These are phyloP conservation scores for Paspalum notatum DNA, from an alignment of 176 grass and related monocot species.

Conservation along the genomic window DNA sequence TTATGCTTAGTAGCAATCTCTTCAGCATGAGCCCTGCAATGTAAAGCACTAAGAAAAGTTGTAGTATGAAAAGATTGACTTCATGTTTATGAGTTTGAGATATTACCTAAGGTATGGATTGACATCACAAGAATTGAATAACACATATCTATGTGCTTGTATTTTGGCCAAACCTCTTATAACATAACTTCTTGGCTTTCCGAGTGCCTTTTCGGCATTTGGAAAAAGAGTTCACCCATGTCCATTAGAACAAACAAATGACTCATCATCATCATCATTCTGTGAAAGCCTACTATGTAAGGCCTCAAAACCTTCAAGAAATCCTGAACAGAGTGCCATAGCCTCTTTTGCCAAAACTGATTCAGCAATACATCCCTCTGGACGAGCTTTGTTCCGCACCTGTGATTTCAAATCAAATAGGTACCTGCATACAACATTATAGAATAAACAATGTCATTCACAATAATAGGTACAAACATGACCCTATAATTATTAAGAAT, in stretches of 20 bases:
- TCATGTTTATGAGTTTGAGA: not conserved
- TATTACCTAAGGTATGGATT: slow-evolving; percentile 31
- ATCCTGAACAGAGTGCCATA: not conserved
- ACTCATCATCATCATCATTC: not conserved
- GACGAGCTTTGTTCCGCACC: not conserved
- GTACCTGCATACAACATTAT: not conserved
- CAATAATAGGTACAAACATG: not conserved
- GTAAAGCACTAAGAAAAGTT: not conserved
- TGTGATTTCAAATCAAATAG: not conserved
- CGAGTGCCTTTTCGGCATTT: not conserved
- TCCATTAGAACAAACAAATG: not conserved
- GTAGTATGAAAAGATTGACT: not conserved
- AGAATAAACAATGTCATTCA: not conserved
- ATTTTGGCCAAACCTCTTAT: too few species aligned
- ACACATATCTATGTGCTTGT: slow-evolving; percentile 34
- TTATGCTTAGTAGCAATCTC: not conserved
- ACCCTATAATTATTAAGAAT: not conserved
- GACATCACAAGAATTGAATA: slow-evolving; percentile 33
- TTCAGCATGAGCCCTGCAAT: slow-evolving; percentile 18
- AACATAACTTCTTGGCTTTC: slow-evolving; percentile 6
- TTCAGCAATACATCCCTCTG: not conserved
- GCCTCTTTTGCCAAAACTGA: not conserved
- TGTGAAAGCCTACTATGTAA: not conserved
- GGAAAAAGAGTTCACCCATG: not conserved
- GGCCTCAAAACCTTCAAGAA: not conserved